Evolutionary conservation across 192 early-diverging fungal genomes (phyloP).

Genomic region (Obelidium mucronatum): DNA sequence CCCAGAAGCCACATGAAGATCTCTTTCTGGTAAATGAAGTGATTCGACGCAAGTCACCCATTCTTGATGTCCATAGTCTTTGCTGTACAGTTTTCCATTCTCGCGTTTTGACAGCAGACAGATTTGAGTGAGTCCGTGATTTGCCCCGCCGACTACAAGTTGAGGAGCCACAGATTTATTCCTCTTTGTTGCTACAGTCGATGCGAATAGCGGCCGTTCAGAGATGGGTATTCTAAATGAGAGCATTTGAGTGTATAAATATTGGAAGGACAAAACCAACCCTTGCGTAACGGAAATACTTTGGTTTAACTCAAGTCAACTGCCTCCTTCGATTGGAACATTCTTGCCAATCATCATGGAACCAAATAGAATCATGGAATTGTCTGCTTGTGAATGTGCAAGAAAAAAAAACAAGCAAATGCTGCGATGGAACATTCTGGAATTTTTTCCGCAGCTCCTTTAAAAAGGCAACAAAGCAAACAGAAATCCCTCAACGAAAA

Average conservation of each 20-base stretch:
- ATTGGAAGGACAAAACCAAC: no score
- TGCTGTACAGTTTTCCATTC: conserved; percentile 7
- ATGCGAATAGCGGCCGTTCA: conserved; percentile 35
- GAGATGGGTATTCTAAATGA: conserved; percentile 8
- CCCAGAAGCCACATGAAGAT: conserved; percentile 11
- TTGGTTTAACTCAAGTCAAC: no score
- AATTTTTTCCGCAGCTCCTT: no score
- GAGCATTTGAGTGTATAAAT: no score
- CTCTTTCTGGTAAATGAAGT: not conserved
- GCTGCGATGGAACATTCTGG: no score
- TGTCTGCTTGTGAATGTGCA: no score
- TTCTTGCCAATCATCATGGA: no score
- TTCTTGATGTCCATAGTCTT: conserved; percentile 19
- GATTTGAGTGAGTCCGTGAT: conserved; percentile 22
- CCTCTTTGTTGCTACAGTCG: not conserved
- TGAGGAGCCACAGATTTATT: not conserved
- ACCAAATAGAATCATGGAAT: no score
- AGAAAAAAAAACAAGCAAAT: no score
- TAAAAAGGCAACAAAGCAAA: conserved; percentile 7
- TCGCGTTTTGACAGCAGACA: not conserved
- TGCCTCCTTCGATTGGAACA: no score
- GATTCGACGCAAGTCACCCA: conserved; percentile 34
- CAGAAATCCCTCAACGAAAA: not conserved
- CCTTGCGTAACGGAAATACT: no score
- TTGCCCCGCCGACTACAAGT: conserved; percentile 25